These are phyloP conservation scores for Russula lepida DNA, from an alignment of 768 basidiomycete species.

Conservation along the genomic window DNA sequence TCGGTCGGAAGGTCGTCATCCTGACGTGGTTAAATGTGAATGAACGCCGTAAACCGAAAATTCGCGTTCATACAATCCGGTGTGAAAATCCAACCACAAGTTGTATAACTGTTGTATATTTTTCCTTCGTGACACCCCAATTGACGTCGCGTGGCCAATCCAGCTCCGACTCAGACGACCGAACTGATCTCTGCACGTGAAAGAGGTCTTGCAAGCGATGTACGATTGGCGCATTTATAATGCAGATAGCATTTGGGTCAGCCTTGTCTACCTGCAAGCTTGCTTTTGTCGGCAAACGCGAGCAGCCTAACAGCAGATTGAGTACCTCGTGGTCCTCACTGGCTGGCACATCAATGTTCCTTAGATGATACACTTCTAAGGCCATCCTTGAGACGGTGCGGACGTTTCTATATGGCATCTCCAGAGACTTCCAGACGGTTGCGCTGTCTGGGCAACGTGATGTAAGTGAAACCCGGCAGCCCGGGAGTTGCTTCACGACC, in stretches of 20 bases:
- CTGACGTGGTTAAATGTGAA: too few species aligned
- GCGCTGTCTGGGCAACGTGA: background rate
- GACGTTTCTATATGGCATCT: background rate
- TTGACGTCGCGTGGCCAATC: background rate
- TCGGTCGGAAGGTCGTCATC: background rate
- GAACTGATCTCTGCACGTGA: background rate
- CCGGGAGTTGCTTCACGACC: too few species aligned
- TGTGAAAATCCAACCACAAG: background rate
- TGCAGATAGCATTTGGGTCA: background rate
- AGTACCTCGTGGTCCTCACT: background rate
- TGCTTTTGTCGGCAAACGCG: background rate
- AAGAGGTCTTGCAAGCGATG: background rate
- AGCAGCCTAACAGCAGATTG: background rate
- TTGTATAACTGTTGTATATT: too few species aligned
- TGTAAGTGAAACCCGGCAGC: too few species aligned
- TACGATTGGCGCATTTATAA: too few species aligned
- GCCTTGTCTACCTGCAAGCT: background rate
- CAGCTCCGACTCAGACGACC: background rate
- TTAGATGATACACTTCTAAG: background rate
- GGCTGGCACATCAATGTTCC: background rate
- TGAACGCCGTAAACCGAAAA: background rate
- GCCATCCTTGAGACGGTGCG: too few species aligned
- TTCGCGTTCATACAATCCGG: background rate
- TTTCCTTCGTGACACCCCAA: background rate
- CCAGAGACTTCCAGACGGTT: background rate